Evolutionary conservation across 768 basidiomycete species (phyloP).

Genomic region (Hygrocybe punicea): DNA sequence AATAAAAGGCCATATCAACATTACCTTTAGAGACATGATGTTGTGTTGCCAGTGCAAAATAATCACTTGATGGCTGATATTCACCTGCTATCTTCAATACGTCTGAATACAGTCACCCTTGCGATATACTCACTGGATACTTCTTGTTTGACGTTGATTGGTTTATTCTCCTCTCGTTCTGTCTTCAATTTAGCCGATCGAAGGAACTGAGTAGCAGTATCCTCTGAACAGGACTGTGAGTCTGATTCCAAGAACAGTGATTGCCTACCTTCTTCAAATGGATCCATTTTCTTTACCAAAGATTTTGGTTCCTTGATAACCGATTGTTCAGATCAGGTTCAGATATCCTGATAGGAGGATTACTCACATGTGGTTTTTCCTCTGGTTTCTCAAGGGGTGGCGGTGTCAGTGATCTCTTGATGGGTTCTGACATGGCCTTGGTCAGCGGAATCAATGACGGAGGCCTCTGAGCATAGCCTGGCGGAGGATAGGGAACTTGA

Average conservation of each 20-base stretch:
- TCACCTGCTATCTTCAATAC: not conserved
- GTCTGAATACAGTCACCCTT: not conserved
- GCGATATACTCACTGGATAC: not conserved
- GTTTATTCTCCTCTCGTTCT: not conserved
- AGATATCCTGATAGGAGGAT: not conserved
- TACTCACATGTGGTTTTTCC: too few species aligned
- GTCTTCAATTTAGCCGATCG: not conserved
- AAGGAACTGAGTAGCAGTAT: not conserved
- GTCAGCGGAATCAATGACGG: not conserved
- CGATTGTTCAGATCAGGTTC: not conserved
- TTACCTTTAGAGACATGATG: not conserved
- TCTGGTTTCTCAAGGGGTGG: not conserved
- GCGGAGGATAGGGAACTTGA: slow-evolving; percentile 1
- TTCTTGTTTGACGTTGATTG: not conserved
- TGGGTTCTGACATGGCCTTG: not conserved
- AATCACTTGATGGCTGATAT: not conserved
- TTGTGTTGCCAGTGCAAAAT: not conserved
- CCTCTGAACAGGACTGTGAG: not conserved
- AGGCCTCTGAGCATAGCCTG: not conserved
- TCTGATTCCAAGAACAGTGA: not conserved
- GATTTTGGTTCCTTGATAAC: not conserved
- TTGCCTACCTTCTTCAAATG: not conserved
- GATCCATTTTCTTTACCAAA: not conserved
- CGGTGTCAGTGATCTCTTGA: too few species aligned
- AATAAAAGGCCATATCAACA: not conserved